Evolutionary conservation across 2,329 filamentous ascomycete species (phyloP).

Genomic region (Trichoderma citrinoviride): DNA sequence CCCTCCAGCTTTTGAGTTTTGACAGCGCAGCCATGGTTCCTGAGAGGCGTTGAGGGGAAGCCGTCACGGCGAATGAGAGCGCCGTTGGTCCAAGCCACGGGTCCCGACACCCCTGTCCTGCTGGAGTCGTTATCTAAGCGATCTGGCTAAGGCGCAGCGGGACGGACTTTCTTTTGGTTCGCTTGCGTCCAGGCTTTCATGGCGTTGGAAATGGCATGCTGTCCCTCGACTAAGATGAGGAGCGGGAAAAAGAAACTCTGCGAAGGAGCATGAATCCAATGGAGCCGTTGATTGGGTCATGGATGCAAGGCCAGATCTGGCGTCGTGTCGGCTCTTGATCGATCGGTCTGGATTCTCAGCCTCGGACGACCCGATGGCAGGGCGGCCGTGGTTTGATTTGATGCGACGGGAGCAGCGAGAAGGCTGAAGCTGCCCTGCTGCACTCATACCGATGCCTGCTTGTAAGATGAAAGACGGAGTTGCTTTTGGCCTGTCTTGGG

Average conservation of each 20-base stretch:
- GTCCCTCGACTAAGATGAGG: background rate
- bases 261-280: background rate
- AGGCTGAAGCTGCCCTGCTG: background rate
- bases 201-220: background rate
- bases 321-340: background rate
- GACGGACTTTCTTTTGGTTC: background rate
- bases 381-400: background rate
- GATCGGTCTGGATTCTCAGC: conserved; percentile 12
- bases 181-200: background rate
- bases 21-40: conserved; percentile 15
- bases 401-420: background rate
- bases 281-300: background rate
- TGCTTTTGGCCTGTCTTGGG: background rate
- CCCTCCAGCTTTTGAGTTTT: background rate
- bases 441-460: too few relatives aligned
- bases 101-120: background rate
- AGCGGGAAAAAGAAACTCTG: background rate
- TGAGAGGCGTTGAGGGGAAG: conserved; percentile 13
- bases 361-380: conserved; percentile 1
- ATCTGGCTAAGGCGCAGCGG: background rate
- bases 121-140: conserved; percentile 13
- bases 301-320: background rate
- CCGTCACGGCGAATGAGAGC: background rate
- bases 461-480: background rate
- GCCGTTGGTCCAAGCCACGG: conserved; percentile 4